phyloP scores from a whole-genome alignment of 2,329 filamentous ascomycete species.

The Phoma sp. region DNA sequence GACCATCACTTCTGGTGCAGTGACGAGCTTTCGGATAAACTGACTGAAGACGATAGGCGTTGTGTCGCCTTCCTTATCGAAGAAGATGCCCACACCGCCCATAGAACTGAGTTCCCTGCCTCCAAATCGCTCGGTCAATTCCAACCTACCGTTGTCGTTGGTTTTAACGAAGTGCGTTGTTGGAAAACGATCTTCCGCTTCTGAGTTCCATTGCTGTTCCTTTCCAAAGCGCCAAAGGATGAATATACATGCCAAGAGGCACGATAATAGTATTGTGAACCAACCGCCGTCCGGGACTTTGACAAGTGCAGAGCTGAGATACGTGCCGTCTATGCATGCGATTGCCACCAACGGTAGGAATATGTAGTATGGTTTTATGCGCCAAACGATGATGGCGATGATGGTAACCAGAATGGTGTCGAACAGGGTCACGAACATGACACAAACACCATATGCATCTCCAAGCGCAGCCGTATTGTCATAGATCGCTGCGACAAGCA shows the following conservation, averaged over 20 bases:
- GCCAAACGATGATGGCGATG: slow-evolving; percentile 75
- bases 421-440: slow-evolving; percentile 81
- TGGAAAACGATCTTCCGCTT: slow-evolving; percentile 63
- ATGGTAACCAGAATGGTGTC: slow-evolving; percentile 76
- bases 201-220: slow-evolving; percentile 75
- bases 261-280: slow-evolving; percentile 73
- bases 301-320: slow-evolving; percentile 70
- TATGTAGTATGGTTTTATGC: slow-evolving; percentile 64
- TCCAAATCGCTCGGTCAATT: slow-evolving; percentile 51
- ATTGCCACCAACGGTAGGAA: slow-evolving; percentile 68
- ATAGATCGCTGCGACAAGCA: slow-evolving; percentile 76
- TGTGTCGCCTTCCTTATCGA: slow-evolving; percentile 74
- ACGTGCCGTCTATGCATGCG: slow-evolving; percentile 69
- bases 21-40: slow-evolving; percentile 73
- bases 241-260: slow-evolving; percentile 68
- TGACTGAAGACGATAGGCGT: slow-evolving; percentile 73
- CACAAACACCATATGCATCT: slow-evolving; percentile 78
- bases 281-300: slow-evolving; percentile 80
- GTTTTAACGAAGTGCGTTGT: slow-evolving; percentile 54
- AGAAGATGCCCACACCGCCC: slow-evolving; percentile 72
- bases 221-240: slow-evolving; percentile 81
- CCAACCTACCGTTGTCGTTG: slow-evolving; percentile 38
- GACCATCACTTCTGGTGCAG: slow-evolving; percentile 70
- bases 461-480: slow-evolving; percentile 69
- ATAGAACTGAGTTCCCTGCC: slow-evolving; percentile 43